Percentiles rank a stretch among this genome's conserved stretches.
phyloP scores from a whole-genome alignment of 768 basidiomycete genomes.

The Pulveroboletus sp. region DNA sequence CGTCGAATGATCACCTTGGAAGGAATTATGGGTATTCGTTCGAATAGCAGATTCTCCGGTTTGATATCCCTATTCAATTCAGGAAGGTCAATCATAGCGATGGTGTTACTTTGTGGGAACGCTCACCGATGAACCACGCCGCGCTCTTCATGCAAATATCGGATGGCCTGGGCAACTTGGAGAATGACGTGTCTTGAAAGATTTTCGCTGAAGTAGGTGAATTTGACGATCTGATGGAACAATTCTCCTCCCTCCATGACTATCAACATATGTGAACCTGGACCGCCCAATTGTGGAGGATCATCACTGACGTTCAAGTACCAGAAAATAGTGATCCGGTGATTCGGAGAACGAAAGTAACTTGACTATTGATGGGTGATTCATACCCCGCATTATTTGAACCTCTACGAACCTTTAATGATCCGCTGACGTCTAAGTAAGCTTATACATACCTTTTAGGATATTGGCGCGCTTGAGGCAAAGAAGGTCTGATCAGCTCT shows the following conservation, averaged over 20 bases:
- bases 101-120: background rate
- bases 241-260: conserved; percentile 98
- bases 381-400: conserved; percentile 95
- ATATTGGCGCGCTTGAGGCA: conserved; percentile 85
- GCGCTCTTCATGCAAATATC: conserved; percentile 94
- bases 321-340: conserved; percentile 87
- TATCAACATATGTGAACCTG: conserved; percentile 30
- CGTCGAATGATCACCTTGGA: conserved; percentile 70
- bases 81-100: background rate
- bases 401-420: conserved; percentile 61
- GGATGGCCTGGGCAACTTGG: conserved; percentile 91
- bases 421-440: background rate
- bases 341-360: conserved; percentile 91
- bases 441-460: conserved; percentile 64
- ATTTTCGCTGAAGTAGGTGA: conserved; percentile 97
- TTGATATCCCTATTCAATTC: conserved; percentile 73
- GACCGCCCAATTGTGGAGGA: background rate
- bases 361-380: conserved; percentile 91
- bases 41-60: conserved; percentile 94
- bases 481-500: conserved; percentile 18
- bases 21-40: conserved; percentile 86
- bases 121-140: conserved; percentile 89
- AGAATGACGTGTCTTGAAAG: conserved; percentile 96
- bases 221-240: conserved; percentile 98
- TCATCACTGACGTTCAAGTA: conserved; percentile 75